Evolutionary conservation across 177 flowering plant species (phyloP).

Genomic region (Vitis hybrid): DNA sequence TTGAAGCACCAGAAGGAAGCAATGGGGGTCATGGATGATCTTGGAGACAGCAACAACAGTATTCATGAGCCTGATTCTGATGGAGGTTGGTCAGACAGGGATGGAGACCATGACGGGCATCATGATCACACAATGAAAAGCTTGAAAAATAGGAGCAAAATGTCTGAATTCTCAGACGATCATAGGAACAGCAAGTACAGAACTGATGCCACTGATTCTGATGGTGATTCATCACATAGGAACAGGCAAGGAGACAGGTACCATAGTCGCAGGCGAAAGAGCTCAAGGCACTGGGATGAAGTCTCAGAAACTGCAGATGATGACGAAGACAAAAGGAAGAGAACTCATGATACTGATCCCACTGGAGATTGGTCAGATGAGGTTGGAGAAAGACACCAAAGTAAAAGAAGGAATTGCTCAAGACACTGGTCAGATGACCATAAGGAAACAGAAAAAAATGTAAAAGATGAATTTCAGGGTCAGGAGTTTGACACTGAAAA

Average conservation of each 20-base stretch:
- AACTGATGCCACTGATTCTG: conserved; percentile 5
- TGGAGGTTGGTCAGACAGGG: not conserved
- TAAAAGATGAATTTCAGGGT: not conserved
- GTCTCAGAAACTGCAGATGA: too few relatives aligned
- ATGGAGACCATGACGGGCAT: not conserved
- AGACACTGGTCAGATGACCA: conserved; percentile 4
- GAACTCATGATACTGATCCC: conserved; percentile 17
- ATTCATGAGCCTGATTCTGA: conserved; percentile 1
- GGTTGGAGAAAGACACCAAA: conserved; percentile 1
- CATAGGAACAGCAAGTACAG: not conserved
- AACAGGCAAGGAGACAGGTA: not conserved
- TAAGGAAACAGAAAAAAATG: not conserved
- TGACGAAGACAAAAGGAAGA: not conserved
- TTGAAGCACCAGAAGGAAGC: not conserved
- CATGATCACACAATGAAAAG: not conserved
- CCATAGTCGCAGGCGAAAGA: not conserved
- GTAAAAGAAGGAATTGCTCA: conserved; percentile 11
- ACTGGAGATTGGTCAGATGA: conserved; percentile 13
- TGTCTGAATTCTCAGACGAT: conserved; percentile 6
- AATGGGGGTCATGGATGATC: too few relatives aligned
- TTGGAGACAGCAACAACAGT: not conserved
- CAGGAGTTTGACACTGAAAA: conserved; percentile 4
- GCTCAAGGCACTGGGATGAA: too few relatives aligned
- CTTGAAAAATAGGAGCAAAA: not conserved
- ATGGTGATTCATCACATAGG: not conserved